A percentile compares a stretch with the other conserved stretches of the same genome.
These are phyloP conservation scores for Iris macrosiphon DNA, from an alignment of 106 monocot genomes.

Conservation along the genomic window DNA sequence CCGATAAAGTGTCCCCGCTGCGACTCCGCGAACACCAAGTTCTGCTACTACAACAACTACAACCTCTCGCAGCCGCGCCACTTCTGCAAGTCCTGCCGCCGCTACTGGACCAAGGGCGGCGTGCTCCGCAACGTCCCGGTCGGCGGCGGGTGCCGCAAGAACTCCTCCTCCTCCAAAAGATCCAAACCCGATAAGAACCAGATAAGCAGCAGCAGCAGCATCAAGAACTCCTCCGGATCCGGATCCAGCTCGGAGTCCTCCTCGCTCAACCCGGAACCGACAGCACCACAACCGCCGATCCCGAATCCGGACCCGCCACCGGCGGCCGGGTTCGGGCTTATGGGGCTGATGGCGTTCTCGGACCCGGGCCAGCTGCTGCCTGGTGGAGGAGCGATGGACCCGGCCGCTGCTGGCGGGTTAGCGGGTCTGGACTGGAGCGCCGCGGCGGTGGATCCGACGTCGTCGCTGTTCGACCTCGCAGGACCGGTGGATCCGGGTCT, in stretches of 20 bases:
- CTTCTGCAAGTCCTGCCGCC: constrained; percentile 67
- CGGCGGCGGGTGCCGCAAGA: constrained; percentile 72
- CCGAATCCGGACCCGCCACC: background rate
- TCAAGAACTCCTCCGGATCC: constrained; percentile 1
- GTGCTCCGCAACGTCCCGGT: constrained; percentile 87
- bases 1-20: constrained; percentile 45
- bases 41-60: constrained; percentile 74
- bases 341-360: background rate
- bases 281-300: no score
- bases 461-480: constrained; percentile 33
- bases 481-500: constrained; percentile 16
- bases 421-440: constrained; percentile 23
- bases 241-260: constrained; percentile 6
- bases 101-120: constrained; percentile 90
- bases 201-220: no score
- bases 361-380: constrained; percentile 3
- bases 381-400: constrained; percentile 8
- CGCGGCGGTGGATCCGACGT: constrained; percentile 7
- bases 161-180: constrained; percentile 19
- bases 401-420: background rate
- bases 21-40: constrained; percentile 50
- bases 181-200: constrained; percentile 5
- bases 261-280: background rate
- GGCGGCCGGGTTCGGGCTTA: background rate
- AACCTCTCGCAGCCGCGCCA: constrained; percentile 51